Percentiles rank a stretch among this genome's conserved stretches.
phyloP scores from a whole-genome alignment of 2,329 filamentous ascomycete species.

The Pseudogymnoascus sp. region DNA sequence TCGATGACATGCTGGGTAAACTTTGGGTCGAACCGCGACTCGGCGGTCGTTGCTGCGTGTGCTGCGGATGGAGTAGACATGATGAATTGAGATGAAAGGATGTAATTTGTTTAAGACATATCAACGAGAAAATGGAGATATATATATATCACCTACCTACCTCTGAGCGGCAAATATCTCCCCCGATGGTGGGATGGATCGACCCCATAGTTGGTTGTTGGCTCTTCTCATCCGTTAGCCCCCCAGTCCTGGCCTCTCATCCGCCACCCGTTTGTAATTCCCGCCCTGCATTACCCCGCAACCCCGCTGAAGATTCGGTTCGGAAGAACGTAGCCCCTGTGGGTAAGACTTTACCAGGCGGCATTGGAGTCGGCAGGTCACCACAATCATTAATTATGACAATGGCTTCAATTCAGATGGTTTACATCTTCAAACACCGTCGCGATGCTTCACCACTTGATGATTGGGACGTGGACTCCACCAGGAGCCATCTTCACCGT shows the following conservation, averaged over 20 bases:
- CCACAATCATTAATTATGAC: not conserved
- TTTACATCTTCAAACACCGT: not conserved
- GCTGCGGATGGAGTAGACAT: conserved; percentile 1
- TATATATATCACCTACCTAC: not conserved
- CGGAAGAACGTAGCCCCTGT: not conserved
- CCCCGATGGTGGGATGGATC: not conserved
- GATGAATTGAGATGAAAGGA: not conserved
- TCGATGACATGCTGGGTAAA: conserved; percentile 69
- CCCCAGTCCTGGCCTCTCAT: not conserved
- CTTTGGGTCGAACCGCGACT: conserved; percentile 58
- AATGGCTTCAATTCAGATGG: not conserved
- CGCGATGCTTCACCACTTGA: conserved; percentile 77
- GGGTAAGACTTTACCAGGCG: not conserved
- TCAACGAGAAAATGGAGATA: not conserved
- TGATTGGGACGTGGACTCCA: conserved; percentile 87
- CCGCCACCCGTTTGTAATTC: not conserved
- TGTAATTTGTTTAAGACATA: not conserved
- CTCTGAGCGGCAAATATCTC: not conserved
- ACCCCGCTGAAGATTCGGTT: not conserved
- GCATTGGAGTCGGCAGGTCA: not conserved
- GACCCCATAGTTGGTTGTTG: not conserved
- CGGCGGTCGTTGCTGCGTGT: conserved; percentile 20
- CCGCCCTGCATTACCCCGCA: not conserved
- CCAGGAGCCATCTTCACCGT: conserved; percentile 87
- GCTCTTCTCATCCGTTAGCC: not conserved